These are phyloP conservation scores for Annulohypoxylon truncatum DNA, from an alignment of 2,329 filamentous ascomycete genomes.

Conservation along the genomic window DNA sequence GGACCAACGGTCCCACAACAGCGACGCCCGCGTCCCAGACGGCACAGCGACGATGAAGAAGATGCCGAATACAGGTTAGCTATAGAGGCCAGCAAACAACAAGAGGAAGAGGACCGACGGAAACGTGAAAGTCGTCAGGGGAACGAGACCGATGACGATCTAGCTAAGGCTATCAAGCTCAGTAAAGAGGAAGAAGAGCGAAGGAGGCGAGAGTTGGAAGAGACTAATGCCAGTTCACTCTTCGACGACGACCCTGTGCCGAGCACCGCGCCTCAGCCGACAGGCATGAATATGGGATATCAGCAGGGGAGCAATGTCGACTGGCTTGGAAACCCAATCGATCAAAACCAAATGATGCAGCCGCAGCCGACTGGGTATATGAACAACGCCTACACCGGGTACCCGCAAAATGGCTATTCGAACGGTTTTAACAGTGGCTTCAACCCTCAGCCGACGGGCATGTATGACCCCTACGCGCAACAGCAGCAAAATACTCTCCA, in stretches of 20 bases:
- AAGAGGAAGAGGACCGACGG: slow-evolving; percentile 88
- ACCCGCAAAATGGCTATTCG: slow-evolving; percentile 72
- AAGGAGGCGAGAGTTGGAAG: slow-evolving; percentile 85
- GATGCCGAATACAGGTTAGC: slow-evolving; percentile 92
- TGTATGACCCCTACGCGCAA: slow-evolving; percentile 76
- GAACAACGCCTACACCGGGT: slow-evolving; percentile 66
- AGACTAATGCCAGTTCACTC: slow-evolving; percentile 84
- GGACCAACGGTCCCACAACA: slow-evolving; percentile 54
- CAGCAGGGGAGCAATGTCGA: slow-evolving; percentile 97
- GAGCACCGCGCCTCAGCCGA: slow-evolving; percentile 75
- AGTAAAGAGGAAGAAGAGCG: slow-evolving; percentile 95
- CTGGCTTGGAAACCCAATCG: slow-evolving; percentile 96
- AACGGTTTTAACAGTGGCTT: slow-evolving; percentile 53
- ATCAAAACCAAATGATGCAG: slow-evolving; percentile 77
- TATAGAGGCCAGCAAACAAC: slow-evolving; percentile 92
- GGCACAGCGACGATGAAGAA: slow-evolving; percentile 76
- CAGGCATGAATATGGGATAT: slow-evolving; percentile 95
- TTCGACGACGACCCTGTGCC: slow-evolving; percentile 81
- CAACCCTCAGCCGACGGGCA: slow-evolving; percentile 72
- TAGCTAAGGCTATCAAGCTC: slow-evolving; percentile 93
- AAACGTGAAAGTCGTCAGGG: slow-evolving; percentile 74
- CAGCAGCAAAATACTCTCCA: slow-evolving; percentile 50
- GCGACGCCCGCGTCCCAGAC: slow-evolving; percentile 61
- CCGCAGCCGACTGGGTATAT: slow-evolving; percentile 82
- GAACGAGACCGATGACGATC: slow-evolving; percentile 83